Base-by-base conservation (phyloP, 129 eudicot species). In the Flaveria brownii region DNA sequence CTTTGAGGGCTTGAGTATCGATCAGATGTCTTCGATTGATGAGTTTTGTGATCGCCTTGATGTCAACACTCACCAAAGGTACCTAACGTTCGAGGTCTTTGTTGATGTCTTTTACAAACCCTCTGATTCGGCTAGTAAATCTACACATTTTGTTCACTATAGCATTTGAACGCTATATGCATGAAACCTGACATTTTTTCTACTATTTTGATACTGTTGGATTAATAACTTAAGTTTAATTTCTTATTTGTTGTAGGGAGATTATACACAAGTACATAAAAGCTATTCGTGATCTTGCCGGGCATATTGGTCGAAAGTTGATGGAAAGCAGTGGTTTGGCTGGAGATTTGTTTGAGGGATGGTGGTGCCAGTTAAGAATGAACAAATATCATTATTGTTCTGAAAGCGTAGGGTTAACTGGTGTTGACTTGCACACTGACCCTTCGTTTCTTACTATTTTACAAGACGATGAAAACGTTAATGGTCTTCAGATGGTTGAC, bases 61-160 rank as follows among this genome's bases (percentile, higher is more conserved):
- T 43, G 73, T 46, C 13, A 45, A 56, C 22, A 2, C 42, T 45
- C 57, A 46, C 22, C 73, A 69, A 69, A 69, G 73, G 73, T 69
- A 46, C 12, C 50, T 45, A 45, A 10, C 47, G 12, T 10, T 12
- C n/a, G 17, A 49, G 54, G 7, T 36, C 7, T 36, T 5, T 36
- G 0, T 36, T 36, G 41, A 36, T 5, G 8, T 36, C 0, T 36
- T 36, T 36, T 5, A 5, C 7, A 36, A 4, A 36, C 6, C 6
- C 6, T 4, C 4, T 5, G 1, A 33, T 33, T 4, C 39, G 0
- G 39, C 39, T 33, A 33, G 0, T 33, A 33, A 33, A 4, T 33
- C 39, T 33, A 33, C 39, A 33, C 39, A 33, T 33, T 28, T 33
- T 33, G 7, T 33, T 6, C 39, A 5, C 0, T 5, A 33, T 5